These are phyloP conservation scores for Chytriomyces confervae DNA, from an alignment of 192 early-diverging fungal genomes.

Conservation along the genomic window DNA sequence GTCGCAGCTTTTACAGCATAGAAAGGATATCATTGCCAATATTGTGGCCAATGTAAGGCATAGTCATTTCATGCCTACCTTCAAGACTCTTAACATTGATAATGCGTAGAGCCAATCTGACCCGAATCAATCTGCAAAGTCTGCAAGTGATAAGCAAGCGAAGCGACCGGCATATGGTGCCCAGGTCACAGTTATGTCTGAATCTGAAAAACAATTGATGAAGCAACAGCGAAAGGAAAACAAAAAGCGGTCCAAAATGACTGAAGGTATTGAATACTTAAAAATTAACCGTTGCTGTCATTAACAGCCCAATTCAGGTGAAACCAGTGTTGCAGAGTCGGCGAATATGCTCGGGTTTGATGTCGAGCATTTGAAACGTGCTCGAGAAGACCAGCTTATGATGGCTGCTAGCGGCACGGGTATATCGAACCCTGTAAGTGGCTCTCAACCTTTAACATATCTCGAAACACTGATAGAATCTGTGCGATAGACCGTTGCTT, in stretches of 20 bases:
- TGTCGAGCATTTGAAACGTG: slow-evolving; percentile 59
- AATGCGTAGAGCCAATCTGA: slow-evolving; percentile 10
- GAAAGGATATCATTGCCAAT: slow-evolving; percentile 65
- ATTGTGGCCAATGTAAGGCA: slow-evolving; percentile 53
- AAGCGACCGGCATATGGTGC: slow-evolving; percentile 59
- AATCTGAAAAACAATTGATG: slow-evolving; percentile 62
- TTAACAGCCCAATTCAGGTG: neutral
- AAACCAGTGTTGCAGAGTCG: slow-evolving; percentile 43
- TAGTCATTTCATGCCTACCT: neutral
- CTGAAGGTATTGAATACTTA: neutral
- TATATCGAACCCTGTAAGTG: slow-evolving; percentile 44
- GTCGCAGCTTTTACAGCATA: slow-evolving; percentile 59
- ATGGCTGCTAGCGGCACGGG: slow-evolving; percentile 47
- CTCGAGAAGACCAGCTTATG: slow-evolving; percentile 68
- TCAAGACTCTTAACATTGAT: neutral
- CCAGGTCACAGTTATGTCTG: slow-evolving; percentile 69
- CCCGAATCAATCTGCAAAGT: neutral
- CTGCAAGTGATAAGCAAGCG: neutral
- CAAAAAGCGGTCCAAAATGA: slow-evolving; percentile 56
- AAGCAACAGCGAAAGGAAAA: slow-evolving; percentile 72
- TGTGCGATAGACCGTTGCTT: slow-evolving; percentile 10
- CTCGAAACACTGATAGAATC: neutral
- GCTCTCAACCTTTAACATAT: neutral
- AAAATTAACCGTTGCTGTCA: too few relatives aligned
- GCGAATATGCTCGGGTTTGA: slow-evolving; percentile 74